Conservation (phyloP, 108 stramenopile species). For the Bacterosira constricta region DNA sequence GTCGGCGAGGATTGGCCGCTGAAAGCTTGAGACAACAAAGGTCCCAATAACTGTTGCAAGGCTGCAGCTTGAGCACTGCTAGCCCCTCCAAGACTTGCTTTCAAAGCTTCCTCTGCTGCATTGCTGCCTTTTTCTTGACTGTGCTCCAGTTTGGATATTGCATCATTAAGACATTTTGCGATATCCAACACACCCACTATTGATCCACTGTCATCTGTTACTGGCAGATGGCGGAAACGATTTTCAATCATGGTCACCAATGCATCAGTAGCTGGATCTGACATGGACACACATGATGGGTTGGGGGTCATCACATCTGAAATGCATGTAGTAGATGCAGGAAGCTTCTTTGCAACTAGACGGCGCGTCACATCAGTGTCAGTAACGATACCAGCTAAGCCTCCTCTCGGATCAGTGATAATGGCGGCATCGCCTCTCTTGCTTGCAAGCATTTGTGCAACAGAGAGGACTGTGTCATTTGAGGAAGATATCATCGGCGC, state of each 20-base stretch:
- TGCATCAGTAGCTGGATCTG: slow-evolving; percentile 88
- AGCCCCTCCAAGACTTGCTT: slow-evolving; percentile 59
- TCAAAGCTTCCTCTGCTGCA: slow-evolving; percentile 69
- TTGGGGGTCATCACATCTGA: slow-evolving; percentile 84
- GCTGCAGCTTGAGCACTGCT: slow-evolving; percentile 68
- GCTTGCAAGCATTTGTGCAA: slow-evolving; percentile 65
- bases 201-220: slow-evolving; percentile 77
- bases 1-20: slow-evolving; percentile 70
- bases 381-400: slow-evolving; percentile 83
- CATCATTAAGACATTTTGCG: slow-evolving; percentile 95
- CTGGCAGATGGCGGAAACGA: slow-evolving; percentile 92
- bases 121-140: slow-evolving; percentile 53
- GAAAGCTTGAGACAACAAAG: slow-evolving; percentile 74
- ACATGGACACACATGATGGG: slow-evolving; percentile 81
- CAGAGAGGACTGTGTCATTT: slow-evolving; percentile 52
- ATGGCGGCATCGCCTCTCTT: slow-evolving; percentile 73
- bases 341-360: slow-evolving; percentile 73
- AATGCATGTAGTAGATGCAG: slow-evolving; percentile 59
- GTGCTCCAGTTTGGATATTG: slow-evolving; percentile 89
- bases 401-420: slow-evolving; percentile 57
- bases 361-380: slow-evolving; percentile 83
- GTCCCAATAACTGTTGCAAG: slow-evolving; percentile 68
- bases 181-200: slow-evolving; percentile 93
- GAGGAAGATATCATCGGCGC: slow-evolving; percentile 59
- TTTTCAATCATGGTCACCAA: slow-evolving; percentile 93